Evolutionary conservation across 2,329 filamentous ascomycete species (phyloP).

Genomic region (Mycosphaerella sp.): DNA sequence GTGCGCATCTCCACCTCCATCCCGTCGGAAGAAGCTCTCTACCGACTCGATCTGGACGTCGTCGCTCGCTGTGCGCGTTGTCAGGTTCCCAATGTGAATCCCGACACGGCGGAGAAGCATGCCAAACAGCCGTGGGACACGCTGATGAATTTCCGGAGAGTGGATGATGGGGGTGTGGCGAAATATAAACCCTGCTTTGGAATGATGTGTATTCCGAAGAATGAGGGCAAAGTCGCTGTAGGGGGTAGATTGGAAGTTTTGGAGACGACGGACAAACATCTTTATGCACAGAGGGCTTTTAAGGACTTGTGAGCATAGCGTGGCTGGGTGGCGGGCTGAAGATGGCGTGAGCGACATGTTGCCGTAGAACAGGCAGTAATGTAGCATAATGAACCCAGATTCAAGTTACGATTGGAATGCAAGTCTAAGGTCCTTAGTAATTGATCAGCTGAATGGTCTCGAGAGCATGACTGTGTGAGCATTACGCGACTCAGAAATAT

Average conservation of each 20-base stretch:
- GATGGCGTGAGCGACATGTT: no score
- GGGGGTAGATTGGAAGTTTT: constrained; percentile 55
- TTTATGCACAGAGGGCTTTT: constrained; percentile 40
- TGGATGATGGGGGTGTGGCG: constrained; percentile 54
- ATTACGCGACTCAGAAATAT: not conserved
- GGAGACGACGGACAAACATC: constrained; percentile 52
- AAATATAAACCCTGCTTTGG: constrained; percentile 62
- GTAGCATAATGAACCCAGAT: not conserved
- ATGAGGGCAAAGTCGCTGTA: constrained; percentile 49
- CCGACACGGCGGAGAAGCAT: constrained; percentile 54
- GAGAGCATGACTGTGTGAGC: not conserved
- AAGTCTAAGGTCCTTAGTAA: no score
- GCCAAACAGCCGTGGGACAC: constrained; percentile 56
- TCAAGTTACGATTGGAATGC: not conserved
- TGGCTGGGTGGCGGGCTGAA: not conserved
- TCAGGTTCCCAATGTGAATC: constrained; percentile 59
- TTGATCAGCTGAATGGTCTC: no score
- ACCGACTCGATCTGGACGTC: constrained; percentile 48
- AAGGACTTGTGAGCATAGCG: constrained; percentile 27
- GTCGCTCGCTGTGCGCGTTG: constrained; percentile 55
- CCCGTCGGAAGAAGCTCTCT: constrained; percentile 30
- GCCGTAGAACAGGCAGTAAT: not conserved
- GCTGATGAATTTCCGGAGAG: constrained; percentile 53
- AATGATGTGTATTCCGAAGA: constrained; percentile 56
- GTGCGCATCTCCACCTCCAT: constrained; percentile 42